Base-by-base conservation (phyloP, 2,329 filamentous ascomycete genomes). In the Cercospora janseana region DNA sequence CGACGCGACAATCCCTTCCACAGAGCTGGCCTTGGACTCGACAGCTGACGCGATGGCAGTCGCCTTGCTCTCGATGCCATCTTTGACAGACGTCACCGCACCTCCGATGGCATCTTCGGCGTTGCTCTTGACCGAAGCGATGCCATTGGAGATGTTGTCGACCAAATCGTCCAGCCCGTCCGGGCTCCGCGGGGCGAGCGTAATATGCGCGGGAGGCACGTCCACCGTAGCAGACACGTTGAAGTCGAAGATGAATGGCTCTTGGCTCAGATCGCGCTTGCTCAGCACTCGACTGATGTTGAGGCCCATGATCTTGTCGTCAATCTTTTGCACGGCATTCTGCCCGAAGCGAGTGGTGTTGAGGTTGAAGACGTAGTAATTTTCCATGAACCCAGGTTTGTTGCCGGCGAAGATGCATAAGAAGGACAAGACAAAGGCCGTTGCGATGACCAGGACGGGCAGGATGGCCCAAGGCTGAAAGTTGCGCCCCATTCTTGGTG, bases 361-460 rank as follows among this genome's bases (percentile, higher is more conserved):
- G 57, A 83, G 71, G 3, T 78, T 81, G 34, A 85, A 64, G 34
- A 85, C 69, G 49, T 80, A 70, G 52, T 78, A 80, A 41, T 76
- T 69, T 51, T 82, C 75, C 66, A 85, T 74, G 58, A 82, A 76
- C 12, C 70, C 71, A 44, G 69, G 70, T 59, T 78, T 80, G 28
- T 76, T 73, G 28, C 82, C 82, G 1, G 82, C 81, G 58, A 83
- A 83, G 51, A 85, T 71, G 61, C 77, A 81, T 6, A 84, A 70
- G 58, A 84, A 74, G 13, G 75, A 74, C 34, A 85, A 73, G 15
- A 83, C 72, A 31, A 83, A 76, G 3, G 79, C 78, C 23, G 72
- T 75, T 18, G 78, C 71, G 53, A 76, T 73, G 55, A 76, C 74
- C 40, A 63, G 52, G 37, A 65, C 55, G 8, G 62, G 59, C 6